These are phyloP conservation scores for Telopea speciosissima DNA, from an alignment of 177 flowering plant genomes.

Conservation along the genomic window DNA sequence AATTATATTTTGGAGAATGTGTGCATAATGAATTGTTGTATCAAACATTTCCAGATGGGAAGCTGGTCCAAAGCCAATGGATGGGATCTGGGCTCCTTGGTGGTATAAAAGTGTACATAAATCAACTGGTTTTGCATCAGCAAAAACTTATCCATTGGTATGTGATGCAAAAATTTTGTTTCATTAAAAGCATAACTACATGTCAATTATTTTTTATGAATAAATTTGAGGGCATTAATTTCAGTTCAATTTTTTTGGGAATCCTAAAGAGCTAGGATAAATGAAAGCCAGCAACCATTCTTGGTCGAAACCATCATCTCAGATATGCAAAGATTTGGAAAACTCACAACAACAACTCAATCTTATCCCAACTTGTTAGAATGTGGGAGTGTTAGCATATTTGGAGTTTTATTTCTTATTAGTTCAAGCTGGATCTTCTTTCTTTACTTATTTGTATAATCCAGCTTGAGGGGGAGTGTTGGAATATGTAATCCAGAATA, in stretches of 20 bases:
- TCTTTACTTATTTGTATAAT: too few species aligned
- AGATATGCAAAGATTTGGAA: background rate
- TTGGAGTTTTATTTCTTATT: too few species aligned
- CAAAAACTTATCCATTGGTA: slow-evolving; percentile 60
- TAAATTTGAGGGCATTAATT: background rate
- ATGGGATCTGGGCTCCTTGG: slow-evolving; percentile 98
- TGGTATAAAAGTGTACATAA: slow-evolving; percentile 81
- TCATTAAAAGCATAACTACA: background rate
- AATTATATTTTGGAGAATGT: slow-evolving; percentile 7
- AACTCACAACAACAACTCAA: too few species aligned
- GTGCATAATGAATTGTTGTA: background rate
- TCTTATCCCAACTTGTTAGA: too few species aligned
- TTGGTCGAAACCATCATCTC: background rate
- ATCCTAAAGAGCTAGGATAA: background rate
- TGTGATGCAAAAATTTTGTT: slow-evolving; percentile 11
- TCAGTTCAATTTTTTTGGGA: background rate
- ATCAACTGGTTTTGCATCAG: slow-evolving; percentile 53
- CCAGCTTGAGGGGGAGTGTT: too few species aligned
- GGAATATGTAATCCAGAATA: too few species aligned
- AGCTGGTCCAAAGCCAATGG: slow-evolving; percentile 80
- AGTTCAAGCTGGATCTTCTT: too few species aligned
- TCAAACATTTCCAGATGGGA: slow-evolving; percentile 66
- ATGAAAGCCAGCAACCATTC: background rate
- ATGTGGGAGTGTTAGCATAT: too few species aligned
- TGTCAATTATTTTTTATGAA: background rate